A percentile compares a stretch with the other conserved stretches of the same genome.
Conservation (phyloP, 805 yeast species). For the Candida qinlingensis region DNA sequence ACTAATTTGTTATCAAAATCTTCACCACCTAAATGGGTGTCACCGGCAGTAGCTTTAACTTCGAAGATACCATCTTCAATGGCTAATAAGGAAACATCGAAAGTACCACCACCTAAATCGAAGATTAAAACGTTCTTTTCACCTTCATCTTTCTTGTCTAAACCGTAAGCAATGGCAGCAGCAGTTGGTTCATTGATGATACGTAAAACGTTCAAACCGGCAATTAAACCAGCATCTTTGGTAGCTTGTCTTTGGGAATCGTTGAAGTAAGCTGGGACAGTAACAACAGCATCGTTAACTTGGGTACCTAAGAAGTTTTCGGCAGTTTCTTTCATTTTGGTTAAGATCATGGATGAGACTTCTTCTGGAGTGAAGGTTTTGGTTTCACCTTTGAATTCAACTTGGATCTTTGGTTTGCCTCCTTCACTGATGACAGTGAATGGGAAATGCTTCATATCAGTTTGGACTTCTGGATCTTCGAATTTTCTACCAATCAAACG, state of each 20-base stretch:
- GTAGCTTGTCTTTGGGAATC: constrained; percentile 18
- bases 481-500: constrained; percentile 92
- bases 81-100: constrained; percentile 87
- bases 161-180: constrained; percentile 95
- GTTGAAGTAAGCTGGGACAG: constrained; percentile 18
- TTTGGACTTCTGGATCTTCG: constrained; percentile 69
- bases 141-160: constrained; percentile 65
- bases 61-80: constrained; percentile 96
- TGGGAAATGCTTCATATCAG: constrained; percentile 79
- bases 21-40: constrained; percentile 41
- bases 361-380: constrained; percentile 91
- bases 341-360: constrained; percentile 86
- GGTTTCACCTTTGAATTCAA: constrained; percentile 55
- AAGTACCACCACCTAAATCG: constrained; percentile 97
- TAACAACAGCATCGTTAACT: constrained; percentile 15
- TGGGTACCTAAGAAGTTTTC: constrained; percentile 14
- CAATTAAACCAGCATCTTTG: constrained; percentile 17
- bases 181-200: constrained; percentile 44
- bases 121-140: constrained; percentile 86
- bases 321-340: constrained; percentile 65
- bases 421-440: constrained; percentile 69
- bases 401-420: constrained; percentile 55
- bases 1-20: constrained; percentile 95
- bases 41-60: constrained; percentile 76
- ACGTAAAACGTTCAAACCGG: constrained; percentile 16